Base-by-base conservation (phyloP, 805 yeast species). In the Maudiozyma barnettii region DNA sequence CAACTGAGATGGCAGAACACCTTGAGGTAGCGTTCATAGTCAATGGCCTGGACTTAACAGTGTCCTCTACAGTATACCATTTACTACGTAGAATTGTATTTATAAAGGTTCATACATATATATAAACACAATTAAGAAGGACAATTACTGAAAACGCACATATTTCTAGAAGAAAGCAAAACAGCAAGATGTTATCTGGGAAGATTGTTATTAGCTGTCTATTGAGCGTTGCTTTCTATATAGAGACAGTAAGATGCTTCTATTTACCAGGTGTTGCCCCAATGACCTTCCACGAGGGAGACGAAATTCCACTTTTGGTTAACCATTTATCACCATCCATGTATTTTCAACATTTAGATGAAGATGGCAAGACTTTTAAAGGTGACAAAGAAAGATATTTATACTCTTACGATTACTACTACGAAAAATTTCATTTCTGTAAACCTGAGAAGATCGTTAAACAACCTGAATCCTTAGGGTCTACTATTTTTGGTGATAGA, bases 201-300 rank as follows among this genome's bases (percentile, higher is more conserved):
- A 19, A 31, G 18, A 43, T 16, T 13, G 14, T 8, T 8, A 38
- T 35, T 30, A 30, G 43, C 6, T 3, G n/a, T 18, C 30, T 49
- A 14, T 30, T 49, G 26, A 20, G 46, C 12, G 31, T 43, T 37
- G 39, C 46, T 8, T 41, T 49, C 23, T 46, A 42, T 9, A 21
- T 51, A 19, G 39, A 56, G 16, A 19, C 44, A 19, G 38, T 51
- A 2, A 42, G 53, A 39, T 95, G 82, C 2, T 91, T 93, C 68
- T 91, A 93, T 62, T 72, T 93, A 47, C 98, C 98, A 0, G 98
- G 98, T 8, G 93, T 89, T 21, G 96, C 98, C 0, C 98, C 99
- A 18, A 85, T 95, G 1, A 83, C 91, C 44, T 93, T 91, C 61
- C 71, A 74, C 41, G 73, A 77, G 50, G 88, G 82, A 44, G 95